Percentiles rank a stretch among this genome's conserved stretches.
phyloP scores from a whole-genome alignment of 176 grass and related monocot species.

The Alloteropsis semialata region DNA sequence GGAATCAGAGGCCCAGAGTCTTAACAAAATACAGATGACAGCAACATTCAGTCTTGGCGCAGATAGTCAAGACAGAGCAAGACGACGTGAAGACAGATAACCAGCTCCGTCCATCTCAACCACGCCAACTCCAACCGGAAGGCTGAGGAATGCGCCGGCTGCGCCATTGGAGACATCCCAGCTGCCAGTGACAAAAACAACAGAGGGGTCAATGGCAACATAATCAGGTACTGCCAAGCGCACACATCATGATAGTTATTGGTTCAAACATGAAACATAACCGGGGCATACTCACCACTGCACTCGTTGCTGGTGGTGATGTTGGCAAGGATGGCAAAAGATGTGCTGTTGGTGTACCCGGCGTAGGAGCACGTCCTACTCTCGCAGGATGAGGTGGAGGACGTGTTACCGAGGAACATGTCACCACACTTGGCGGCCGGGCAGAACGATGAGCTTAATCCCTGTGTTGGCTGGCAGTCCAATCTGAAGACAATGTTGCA shows the following conservation, averaged over 20 bases:
- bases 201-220: not conserved
- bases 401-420: slow-evolving; percentile 63
- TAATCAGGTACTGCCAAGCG: not conserved
- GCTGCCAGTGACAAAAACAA: slow-evolving; percentile 38
- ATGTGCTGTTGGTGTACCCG: slow-evolving; percentile 75
- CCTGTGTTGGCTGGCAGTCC: slow-evolving; percentile 60
- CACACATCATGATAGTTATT: not conserved
- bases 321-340: slow-evolving; percentile 68
- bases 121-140: slow-evolving; percentile 15
- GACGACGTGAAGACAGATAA: slow-evolving; percentile 34
- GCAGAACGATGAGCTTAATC: slow-evolving; percentile 52
- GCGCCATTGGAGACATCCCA: slow-evolving; percentile 49
- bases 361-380: slow-evolving; percentile 56
- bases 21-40: not conserved
- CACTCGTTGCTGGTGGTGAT: slow-evolving; percentile 59
- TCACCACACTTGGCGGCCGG: slow-evolving; percentile 58
- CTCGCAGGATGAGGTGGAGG: slow-evolving; percentile 54
- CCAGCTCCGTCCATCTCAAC: slow-evolving; percentile 41
- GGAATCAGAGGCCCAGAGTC: not conserved
- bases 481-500: slow-evolving; percentile 43
- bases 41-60: slow-evolving; percentile 19
- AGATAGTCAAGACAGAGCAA: slow-evolving; percentile 42
- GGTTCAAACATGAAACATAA: not conserved
- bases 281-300: slow-evolving; percentile 36
- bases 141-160: slow-evolving; percentile 35